phyloP scores from a whole-genome alignment of 495 filamentous ascomycete genomes.

The Glutinoglossum americanum region DNA sequence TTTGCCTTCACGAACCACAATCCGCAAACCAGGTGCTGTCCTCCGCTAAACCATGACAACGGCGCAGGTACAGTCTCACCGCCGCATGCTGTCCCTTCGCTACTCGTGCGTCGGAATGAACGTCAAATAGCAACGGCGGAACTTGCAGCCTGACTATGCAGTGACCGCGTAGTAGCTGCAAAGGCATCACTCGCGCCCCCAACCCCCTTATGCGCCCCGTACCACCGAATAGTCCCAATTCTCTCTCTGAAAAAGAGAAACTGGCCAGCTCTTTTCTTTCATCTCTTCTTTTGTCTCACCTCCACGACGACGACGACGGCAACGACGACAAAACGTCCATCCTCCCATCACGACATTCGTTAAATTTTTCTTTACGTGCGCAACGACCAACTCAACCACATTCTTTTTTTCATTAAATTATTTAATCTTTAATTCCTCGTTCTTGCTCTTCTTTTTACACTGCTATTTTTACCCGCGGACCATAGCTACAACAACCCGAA shows the following conservation, averaged over 20 bases:
- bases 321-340: not conserved
- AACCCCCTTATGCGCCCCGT: not conserved
- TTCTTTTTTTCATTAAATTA: not conserved
- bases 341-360: not conserved
- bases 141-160: not conserved
- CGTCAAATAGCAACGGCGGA: not conserved
- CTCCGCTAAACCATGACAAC: not conserved
- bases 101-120: not conserved
- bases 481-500: not conserved
- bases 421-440: not conserved
- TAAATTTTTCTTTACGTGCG: not conserved
- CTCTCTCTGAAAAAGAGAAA: not conserved
- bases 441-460: not conserved
- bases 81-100: not conserved
- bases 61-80: slow-evolving; percentile 1
- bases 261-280: not conserved
- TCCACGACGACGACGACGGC: not conserved
- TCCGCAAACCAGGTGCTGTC: not conserved
- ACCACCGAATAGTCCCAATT: not conserved
- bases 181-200: not conserved
- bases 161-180: not conserved
- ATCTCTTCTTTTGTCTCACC: not conserved
- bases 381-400: slow-evolving; percentile 1
- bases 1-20: not conserved
- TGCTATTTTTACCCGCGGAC: not conserved